Percentiles rank a stretch among this genome's conserved stretches.
Evolutionary conservation across 2,329 filamentous ascomycete genomes (phyloP).

Genomic region (Stagonosporopsis chrysanthemi): DNA sequence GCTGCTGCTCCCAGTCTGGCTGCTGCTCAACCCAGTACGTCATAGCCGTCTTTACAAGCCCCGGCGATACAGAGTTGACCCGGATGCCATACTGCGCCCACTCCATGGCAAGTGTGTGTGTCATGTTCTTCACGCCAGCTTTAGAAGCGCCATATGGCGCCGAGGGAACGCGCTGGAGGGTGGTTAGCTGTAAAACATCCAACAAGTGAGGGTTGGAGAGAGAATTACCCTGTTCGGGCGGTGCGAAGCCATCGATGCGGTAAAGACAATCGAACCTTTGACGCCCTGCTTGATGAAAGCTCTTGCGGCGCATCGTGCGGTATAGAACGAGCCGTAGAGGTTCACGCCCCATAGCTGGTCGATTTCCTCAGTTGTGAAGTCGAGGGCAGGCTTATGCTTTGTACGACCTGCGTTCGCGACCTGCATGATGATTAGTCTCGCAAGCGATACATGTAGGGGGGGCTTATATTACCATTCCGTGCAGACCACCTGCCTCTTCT

Average conservation of each 20-base stretch:
- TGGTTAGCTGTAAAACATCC: not conserved
- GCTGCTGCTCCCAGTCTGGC: conserved; percentile 64
- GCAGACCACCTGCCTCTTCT: conserved; percentile 52
- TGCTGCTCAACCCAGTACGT: conserved; percentile 58
- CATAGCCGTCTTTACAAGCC: conserved; percentile 50
- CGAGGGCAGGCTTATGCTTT: conserved; percentile 61
- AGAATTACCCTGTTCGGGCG: conserved; percentile 51
- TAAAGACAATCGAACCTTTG: conserved; percentile 58
- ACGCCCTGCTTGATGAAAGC: conserved; percentile 56
- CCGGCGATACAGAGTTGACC: conserved; percentile 50
- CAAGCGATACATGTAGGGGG: too few species aligned
- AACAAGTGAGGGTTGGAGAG: not conserved
- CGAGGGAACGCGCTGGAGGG: conserved; percentile 42
- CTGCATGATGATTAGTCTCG: not conserved
- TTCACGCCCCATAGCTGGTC: conserved; percentile 56
- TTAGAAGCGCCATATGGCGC: conserved; percentile 56
- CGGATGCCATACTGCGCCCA: conserved; percentile 51
- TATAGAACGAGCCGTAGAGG: conserved; percentile 57
- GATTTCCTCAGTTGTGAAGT: conserved; percentile 59
- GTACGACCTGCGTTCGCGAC: conserved; percentile 60
- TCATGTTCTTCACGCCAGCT: conserved; percentile 55
- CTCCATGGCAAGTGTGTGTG: conserved; percentile 52
- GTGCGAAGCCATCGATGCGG: conserved; percentile 58
- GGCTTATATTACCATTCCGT: conserved; percentile 52
- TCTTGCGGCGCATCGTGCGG: conserved; percentile 52